These are phyloP conservation scores for Candida coquimbonensis DNA, from an alignment of 805 yeast species.

Conservation along the genomic window DNA sequence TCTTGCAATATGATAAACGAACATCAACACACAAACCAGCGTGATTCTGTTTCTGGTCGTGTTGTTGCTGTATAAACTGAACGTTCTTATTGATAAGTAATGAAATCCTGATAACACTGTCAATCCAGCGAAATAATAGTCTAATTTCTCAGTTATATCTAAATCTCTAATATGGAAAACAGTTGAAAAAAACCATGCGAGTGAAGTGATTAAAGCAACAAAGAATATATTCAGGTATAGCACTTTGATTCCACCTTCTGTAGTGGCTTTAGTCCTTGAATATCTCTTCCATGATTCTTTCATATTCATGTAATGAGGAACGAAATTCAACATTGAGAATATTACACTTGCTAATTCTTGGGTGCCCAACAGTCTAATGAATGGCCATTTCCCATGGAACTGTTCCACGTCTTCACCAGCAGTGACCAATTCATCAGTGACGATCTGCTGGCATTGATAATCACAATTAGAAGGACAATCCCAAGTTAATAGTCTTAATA, in stretches of 20 bases:
- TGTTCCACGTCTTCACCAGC: conserved; percentile 51
- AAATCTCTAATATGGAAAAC: conserved; percentile 87
- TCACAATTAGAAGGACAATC: conserved; percentile 78
- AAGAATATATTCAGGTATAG: conserved; percentile 31
- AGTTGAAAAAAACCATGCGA: conserved; percentile 84
- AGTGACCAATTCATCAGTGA: conserved; percentile 50
- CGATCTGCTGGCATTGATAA: conserved; percentile 79
- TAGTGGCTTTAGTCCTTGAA: not conserved
- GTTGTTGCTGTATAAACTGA: conserved; percentile 43
- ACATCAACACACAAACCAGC: conserved; percentile 39
- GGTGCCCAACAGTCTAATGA: conserved; percentile 62
- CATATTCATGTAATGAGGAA: conserved; percentile 54
- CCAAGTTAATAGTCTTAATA: conserved; percentile 49
- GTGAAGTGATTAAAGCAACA: conserved; percentile 59
- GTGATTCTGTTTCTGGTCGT: conserved; percentile 34
- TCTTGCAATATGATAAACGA: conserved; percentile 57
- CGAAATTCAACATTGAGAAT: conserved; percentile 66
- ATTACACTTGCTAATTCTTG: conserved; percentile 81
- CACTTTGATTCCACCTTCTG: conserved; percentile 8
- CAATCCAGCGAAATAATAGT: conserved; percentile 88
- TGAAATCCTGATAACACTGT: conserved; percentile 79
- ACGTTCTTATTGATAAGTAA: conserved; percentile 53
- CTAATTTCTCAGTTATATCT: conserved; percentile 71
- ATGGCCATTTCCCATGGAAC: conserved; percentile 99
- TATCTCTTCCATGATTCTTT: conserved; percentile 22